Evolutionary conservation across 495 filamentous ascomycete species (phyloP), one percentile per base, ranked within the genome.

Genomic region (Neurospora sublineolata): DNA sequence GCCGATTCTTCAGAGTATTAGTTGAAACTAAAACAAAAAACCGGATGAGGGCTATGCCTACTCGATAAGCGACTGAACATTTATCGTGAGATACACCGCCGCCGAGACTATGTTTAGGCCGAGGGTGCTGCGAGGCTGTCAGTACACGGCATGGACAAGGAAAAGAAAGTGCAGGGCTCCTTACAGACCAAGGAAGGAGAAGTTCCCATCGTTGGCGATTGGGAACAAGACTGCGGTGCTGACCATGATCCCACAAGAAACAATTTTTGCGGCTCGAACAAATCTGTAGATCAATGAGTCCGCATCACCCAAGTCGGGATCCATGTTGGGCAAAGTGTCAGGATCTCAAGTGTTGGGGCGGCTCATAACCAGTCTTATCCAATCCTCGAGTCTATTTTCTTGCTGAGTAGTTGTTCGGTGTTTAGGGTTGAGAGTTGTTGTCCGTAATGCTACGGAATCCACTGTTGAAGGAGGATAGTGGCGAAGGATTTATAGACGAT

Each of bases 171-270:
- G 33, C 27, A 44, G 11, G 58, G 52, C 18, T 60, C 33, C 80
- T 79, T 75, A 82, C 81, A 81, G 67, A 38, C 72, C 73, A 44
- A 73, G 70, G 69, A 79, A 80, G 58, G 77, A 74, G 2, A 70
- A 41, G 38, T 73, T 69, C 69, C 75, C 75, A 20, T 60, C 64
- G 18, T 74, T 74, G 14, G 77, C 73, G 5, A 76, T 73, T 16
- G 79, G 76, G 69, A 78, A 76, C 12, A 79, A 27, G 67, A 81
- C 68, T n/a, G 78, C 80, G 9, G 78, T 71, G 36, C 76, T 78
- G 69, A 80, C 74, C 82, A 83, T 82, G 38, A 75, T 27, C 3
- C 78, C 80, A 30, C 71, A 74, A 27, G 80, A 77, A 18, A 79
- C 2, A 30, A 80, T 76, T 46, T 77, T 81, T 70, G 46, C 38